phyloP scores from a whole-genome alignment of 2,329 filamentous ascomycete species.

The Alternaria ethzedia region DNA sequence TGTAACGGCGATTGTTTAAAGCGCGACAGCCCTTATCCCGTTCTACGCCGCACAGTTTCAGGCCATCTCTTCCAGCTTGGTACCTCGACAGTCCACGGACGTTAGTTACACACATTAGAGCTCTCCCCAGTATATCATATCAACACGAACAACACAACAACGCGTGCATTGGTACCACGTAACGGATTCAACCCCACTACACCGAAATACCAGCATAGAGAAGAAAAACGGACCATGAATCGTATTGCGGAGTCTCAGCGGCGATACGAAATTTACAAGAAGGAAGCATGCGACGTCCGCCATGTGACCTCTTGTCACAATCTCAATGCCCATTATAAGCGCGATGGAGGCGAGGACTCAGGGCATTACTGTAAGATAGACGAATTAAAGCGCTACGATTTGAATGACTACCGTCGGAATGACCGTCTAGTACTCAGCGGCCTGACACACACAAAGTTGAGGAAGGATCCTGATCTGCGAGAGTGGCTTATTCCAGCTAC shows the following conservation, averaged over 20 bases:
- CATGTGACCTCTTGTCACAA: background rate
- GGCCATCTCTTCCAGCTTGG: conserved; percentile 2
- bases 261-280: background rate
- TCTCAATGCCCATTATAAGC: background rate
- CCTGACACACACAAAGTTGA: background rate
- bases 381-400: background rate
- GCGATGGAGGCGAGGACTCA: background rate
- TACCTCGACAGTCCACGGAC: background rate
- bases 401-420: background rate
- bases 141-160: background rate
- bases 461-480: background rate
- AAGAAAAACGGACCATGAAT: background rate
- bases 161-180: background rate
- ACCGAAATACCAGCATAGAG: background rate
- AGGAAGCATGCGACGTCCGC: background rate
- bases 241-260: background rate
- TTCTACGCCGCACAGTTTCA: conserved; percentile 14
- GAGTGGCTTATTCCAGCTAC: background rate
- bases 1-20: conserved; percentile 2
- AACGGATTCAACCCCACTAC: too few species aligned
- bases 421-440: background rate
- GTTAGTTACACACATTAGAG: background rate
- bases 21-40: background rate
- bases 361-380: background rate
- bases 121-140: background rate